Base-by-base conservation (phyloP, 257 asterid species). In the Cordia subcordata region DNA sequence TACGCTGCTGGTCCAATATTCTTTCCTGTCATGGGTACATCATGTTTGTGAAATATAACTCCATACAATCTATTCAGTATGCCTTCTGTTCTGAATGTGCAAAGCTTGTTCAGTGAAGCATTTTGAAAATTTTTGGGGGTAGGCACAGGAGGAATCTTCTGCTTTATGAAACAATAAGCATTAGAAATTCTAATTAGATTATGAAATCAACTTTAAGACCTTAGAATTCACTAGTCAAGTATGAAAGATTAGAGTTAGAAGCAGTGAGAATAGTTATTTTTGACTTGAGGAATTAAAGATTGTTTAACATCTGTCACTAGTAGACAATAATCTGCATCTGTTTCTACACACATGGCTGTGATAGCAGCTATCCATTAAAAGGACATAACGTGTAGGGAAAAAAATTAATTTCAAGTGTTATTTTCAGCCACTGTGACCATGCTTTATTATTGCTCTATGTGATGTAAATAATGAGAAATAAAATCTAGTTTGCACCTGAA, bases 281-380 rank as follows among this genome's bases (percentile, higher is more conserved):
- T 83, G 11, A 81, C 78, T 15, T 85, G 74, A 38, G 96, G 96
- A 62, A 88, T 75, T 68, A 88, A 68, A 12, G 95, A 88, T 55
- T 88, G 96, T 50, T 81, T 93, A 1, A 83, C 93, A 51, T 88
- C 94, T 0, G 94, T 88, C 78, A 88, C 83, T 38, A 88, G 61
- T 15, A 95, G 96, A 22, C 92, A 76, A 58, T 88, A 88, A 57
- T 85, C 96, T 6, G 96, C 85, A 75, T 88, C 95, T 3, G 88
- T 68, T 57, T 88, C 93, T 18, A 87, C 82, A 15, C 94, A 85
- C 96, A 85, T 81, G 17, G 91, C 94, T 2, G 91, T 91, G 0
- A 87, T 87, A 40, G 93, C 96, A 20, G 96, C 93, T 70, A 85
- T 76, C 94, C 85, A 71, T 49, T 62, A 27, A 38, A 57, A 38